phyloP scores from a whole-genome alignment of 345 rosid species.

The Citrus cavaleriei region DNA sequence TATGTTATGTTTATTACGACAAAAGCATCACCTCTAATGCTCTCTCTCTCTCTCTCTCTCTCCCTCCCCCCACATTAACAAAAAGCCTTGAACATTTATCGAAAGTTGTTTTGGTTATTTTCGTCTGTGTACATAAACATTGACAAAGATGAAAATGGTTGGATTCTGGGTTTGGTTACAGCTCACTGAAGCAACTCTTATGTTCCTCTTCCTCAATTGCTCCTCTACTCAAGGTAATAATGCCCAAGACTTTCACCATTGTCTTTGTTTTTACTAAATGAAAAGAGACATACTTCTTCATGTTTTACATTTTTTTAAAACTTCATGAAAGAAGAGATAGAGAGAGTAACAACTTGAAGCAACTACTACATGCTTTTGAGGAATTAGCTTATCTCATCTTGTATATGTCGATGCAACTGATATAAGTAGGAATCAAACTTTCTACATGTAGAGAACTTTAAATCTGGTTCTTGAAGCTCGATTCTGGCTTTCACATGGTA shows the following conservation, averaged over 20 bases:
- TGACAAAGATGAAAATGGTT: slow-evolving; percentile 1
- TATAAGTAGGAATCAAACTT: background rate
- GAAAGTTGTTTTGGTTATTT: background rate
- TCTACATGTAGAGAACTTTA: background rate
- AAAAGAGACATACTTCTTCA: background rate
- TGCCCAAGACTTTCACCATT: background rate
- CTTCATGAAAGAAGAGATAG: background rate
- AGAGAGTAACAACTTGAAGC: background rate
- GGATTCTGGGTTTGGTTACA: background rate
- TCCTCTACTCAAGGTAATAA: slow-evolving; percentile 13
- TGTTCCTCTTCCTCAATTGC: background rate
- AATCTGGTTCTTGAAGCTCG: background rate
- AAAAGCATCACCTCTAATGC: background rate
- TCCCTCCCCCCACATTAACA: background rate
- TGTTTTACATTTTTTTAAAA: too few species aligned
- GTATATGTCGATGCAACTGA: background rate
- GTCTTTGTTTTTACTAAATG: background rate
- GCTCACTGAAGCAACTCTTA: slow-evolving; percentile 1
- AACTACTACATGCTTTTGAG: background rate
- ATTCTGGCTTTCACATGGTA: background rate
- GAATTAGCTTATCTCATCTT: background rate
- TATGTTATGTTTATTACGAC: background rate
- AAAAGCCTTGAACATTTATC: background rate
- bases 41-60: background rate
- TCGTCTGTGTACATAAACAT: background rate